Evolutionary conservation across 169 alveolate genomes (phyloP).

Genomic region (Ichthyophthirius multifiliis): DNA sequence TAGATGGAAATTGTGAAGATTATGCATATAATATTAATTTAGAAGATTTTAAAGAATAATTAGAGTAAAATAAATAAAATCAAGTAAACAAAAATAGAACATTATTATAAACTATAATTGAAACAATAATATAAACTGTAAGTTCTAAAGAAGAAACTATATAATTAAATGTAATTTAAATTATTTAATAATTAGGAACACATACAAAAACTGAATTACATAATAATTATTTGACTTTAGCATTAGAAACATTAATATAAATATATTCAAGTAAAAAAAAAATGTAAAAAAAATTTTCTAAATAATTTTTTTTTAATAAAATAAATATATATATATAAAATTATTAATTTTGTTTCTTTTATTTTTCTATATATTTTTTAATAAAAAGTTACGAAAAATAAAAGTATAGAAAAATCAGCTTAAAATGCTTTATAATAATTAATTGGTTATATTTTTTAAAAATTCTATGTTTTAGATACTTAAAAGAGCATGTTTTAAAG

Average conservation of each 20-base stretch:
- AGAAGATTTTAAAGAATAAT: conserved; percentile 12
- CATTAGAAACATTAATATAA: conserved; percentile 57
- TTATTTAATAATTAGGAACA: conserved; percentile 48
- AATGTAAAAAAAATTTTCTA: not conserved
- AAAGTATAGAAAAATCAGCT: too few species aligned
- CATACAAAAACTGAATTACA: conserved; percentile 55
- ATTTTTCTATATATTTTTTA: too few species aligned
- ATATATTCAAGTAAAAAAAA: conserved; percentile 23
- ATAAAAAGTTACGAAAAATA: too few species aligned
- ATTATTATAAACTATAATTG: conserved; percentile 58
- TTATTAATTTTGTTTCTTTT: too few species aligned
- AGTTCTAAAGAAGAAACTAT: conserved; percentile 54
- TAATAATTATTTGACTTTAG: conserved; percentile 50
- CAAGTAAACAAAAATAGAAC: conserved; percentile 4
- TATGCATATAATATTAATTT: not conserved
- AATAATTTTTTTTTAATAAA: too few species aligned
- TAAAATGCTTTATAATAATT: too few species aligned
- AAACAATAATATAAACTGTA: conserved; percentile 43
- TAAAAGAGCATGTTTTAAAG: too few species aligned
- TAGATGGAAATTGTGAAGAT: conserved; percentile 9
- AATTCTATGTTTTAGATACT: too few species aligned
- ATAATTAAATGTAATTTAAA: conserved; percentile 54
- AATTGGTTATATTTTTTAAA: too few species aligned
- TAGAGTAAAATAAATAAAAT: not conserved
- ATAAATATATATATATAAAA: too few species aligned